A percentile compares a stretch with the other conserved stretches of the same genome.
phyloP scores from a whole-genome alignment of 805 yeast species.

The Priceomyces melissophilus region DNA sequence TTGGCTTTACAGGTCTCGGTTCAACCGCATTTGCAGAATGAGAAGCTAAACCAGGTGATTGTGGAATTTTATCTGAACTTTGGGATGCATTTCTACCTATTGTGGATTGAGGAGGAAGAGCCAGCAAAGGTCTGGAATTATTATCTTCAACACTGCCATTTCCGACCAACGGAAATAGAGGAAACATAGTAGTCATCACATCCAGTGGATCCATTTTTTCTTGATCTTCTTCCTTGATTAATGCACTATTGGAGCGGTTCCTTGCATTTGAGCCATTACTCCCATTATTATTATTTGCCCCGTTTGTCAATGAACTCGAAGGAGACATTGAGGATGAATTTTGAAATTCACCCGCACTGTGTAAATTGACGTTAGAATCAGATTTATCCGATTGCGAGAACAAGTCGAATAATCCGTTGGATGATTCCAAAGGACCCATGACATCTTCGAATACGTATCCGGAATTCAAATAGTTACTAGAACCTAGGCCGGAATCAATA shows the following conservation, averaged over 20 bases:
- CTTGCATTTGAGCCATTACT: background rate
- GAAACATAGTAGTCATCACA: slow-evolving; percentile 31
- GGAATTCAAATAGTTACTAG: slow-evolving; percentile 1
- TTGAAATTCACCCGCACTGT: background rate
- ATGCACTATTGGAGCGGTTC: slow-evolving; percentile 6
- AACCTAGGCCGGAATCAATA: background rate
- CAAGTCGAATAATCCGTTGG: slow-evolving; percentile 28
- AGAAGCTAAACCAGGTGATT: background rate
- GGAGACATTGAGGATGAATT: slow-evolving; percentile 2
- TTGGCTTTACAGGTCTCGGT: slow-evolving; percentile 1
- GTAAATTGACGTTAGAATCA: slow-evolving; percentile 1
- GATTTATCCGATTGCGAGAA: slow-evolving; percentile 15
- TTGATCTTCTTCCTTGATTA: slow-evolving; percentile 6
- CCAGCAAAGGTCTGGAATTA: slow-evolving; percentile 33
- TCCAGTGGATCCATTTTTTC: background rate
- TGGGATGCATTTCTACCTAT: background rate
- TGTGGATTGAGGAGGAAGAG: slow-evolving; percentile 17
- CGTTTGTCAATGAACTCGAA: background rate
- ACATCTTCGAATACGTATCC: slow-evolving; percentile 29
- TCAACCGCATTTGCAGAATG: background rate
- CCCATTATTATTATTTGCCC: slow-evolving; percentile 2
- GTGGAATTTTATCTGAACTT: background rate
- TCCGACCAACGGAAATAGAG: slow-evolving; percentile 43
- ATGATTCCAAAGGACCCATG: slow-evolving; percentile 26
- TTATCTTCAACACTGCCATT: slow-evolving; percentile 33